Percentiles rank a stretch among this genome's conserved stretches.
These are phyloP conservation scores for Tinospora cordifolia DNA, from an alignment of 164 flowering plant genomes.

Conservation along the genomic window DNA sequence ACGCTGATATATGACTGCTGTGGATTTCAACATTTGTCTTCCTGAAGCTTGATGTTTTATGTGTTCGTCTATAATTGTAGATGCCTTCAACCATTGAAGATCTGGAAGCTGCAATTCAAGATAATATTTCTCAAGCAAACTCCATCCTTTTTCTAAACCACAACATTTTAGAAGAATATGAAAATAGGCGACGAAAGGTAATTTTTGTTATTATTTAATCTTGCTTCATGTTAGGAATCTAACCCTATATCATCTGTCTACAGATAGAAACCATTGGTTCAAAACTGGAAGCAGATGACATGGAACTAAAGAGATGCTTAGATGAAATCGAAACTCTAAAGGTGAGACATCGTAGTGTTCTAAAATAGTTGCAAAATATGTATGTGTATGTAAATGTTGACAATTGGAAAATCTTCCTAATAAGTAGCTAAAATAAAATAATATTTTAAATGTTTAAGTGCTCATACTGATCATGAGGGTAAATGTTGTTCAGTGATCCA, in stretches of 20 bases:
- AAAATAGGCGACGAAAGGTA: conserved; percentile 60
- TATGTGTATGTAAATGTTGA: too few relatives aligned
- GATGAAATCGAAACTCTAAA: conserved; percentile 55
- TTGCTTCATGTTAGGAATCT: conserved; percentile 2
- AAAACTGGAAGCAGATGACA: conserved; percentile 48
- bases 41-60: neutral
- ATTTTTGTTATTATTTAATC: neutral
- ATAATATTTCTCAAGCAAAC: conserved; percentile 69
- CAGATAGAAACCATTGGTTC: conserved; percentile 52
- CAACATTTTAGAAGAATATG: conserved; percentile 77
- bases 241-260: conserved; percentile 8
- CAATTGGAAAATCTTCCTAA: neutral
- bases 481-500: neutral
- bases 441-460: neutral
- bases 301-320: conserved; percentile 33
- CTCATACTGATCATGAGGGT: neutral
- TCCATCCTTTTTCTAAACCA: conserved; percentile 73
- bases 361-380: too few relatives aligned
- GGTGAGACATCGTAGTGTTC: conserved; percentile 32
- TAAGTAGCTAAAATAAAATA: neutral
- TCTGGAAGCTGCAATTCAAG: conserved; percentile 78
- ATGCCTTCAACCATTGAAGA: conserved; percentile 96
- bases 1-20: too few relatives aligned
- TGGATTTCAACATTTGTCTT: neutral
- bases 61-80: conserved; percentile 28